Conservation (phyloP, 2,329 filamentous ascomycete genomes). For the Hypomyces perniciosus region DNA sequence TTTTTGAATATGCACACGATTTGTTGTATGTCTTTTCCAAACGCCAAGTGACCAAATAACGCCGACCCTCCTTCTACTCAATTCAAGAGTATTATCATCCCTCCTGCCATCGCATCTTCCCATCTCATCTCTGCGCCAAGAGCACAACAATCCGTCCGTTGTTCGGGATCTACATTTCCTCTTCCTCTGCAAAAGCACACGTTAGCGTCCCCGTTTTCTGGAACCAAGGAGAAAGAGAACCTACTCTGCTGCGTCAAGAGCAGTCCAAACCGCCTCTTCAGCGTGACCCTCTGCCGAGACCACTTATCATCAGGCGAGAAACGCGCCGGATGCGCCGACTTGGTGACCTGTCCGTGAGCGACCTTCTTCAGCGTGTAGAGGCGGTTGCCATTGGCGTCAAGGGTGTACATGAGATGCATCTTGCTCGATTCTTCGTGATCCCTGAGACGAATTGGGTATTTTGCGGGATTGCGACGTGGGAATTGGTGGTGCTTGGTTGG, state of each 20-base stretch:
- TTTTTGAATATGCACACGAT: neutral
- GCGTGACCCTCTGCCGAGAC: constrained; percentile 87
- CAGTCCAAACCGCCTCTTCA: constrained; percentile 89
- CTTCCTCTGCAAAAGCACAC: constrained; percentile 4
- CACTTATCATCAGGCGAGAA: constrained; percentile 99
- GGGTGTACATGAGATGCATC: constrained; percentile 74
- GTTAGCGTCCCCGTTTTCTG: neutral
- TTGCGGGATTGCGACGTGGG: too few relatives aligned
- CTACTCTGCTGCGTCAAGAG: constrained; percentile 72
- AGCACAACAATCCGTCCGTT: neutral
- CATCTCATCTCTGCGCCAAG: too few relatives aligned
- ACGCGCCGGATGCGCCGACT: constrained; percentile 89
- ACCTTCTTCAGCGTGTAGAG: constrained; percentile 95
- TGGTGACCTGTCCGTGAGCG: constrained; percentile 75
- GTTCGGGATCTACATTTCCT: constrained; percentile 6
- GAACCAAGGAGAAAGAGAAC: constrained; percentile 19
- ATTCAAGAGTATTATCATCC: neutral
- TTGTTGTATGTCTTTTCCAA: neutral
- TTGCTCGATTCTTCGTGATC: constrained; percentile 4
- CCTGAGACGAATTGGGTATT: too few relatives aligned
- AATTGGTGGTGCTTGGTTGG: too few relatives aligned
- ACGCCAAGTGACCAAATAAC: constrained; percentile 1
- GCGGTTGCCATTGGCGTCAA: constrained; percentile 77
- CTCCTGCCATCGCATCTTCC: neutral
- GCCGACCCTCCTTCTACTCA: constrained; percentile 4